phyloP scores from a whole-genome alignment of 768 basidiomycete genomes.

The Peribolospora kevripleyi region DNA sequence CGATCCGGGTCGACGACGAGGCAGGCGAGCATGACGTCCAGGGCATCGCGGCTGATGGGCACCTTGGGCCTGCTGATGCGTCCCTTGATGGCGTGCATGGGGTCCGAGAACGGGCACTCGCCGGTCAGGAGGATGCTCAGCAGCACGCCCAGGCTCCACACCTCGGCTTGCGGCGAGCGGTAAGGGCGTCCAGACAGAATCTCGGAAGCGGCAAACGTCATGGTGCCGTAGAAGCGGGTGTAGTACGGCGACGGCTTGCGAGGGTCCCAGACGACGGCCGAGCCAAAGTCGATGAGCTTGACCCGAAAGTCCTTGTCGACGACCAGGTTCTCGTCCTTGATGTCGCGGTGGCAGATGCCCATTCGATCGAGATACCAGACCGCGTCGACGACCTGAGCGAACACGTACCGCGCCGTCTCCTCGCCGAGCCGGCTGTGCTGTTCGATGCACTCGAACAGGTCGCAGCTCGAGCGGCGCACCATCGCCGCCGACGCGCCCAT shows the following conservation, averaged over 20 bases:
- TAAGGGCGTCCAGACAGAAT: conserved; percentile 20
- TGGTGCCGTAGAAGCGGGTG: conserved; percentile 14
- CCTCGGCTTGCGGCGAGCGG: conserved; percentile 21
- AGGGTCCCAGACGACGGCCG: conserved; percentile 51
- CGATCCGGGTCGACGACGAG: conserved; percentile 6
- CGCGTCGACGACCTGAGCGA: conserved; percentile 65
- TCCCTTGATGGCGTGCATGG: conserved; percentile 1
- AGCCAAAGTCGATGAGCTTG: conserved; percentile 90
- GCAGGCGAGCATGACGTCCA: conserved; percentile 8
- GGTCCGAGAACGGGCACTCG: conserved; percentile 19
- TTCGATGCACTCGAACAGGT: conserved; percentile 89
- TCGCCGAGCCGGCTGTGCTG: conserved; percentile 61
- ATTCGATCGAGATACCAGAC: conserved; percentile 39
- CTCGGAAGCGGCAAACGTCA: conserved; percentile 16
- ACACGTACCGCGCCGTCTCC: conserved; percentile 52
- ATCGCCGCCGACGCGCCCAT: conserved; percentile 19
- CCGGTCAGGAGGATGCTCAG: conserved; percentile 23
- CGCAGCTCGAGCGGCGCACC: conserved; percentile 52
- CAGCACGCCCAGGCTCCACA: conserved; percentile 26
- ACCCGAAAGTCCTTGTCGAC: conserved; percentile 39
- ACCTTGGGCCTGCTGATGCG: conserved; percentile 3
- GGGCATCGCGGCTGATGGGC: conserved; percentile 1
- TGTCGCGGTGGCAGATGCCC: conserved; percentile 22
- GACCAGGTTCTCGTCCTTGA: conserved; percentile 27
- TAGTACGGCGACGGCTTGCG: conserved; percentile 39